Base-by-base conservation (phyloP, 257 asterid genomes). In the Nicotiana undulata region DNA sequence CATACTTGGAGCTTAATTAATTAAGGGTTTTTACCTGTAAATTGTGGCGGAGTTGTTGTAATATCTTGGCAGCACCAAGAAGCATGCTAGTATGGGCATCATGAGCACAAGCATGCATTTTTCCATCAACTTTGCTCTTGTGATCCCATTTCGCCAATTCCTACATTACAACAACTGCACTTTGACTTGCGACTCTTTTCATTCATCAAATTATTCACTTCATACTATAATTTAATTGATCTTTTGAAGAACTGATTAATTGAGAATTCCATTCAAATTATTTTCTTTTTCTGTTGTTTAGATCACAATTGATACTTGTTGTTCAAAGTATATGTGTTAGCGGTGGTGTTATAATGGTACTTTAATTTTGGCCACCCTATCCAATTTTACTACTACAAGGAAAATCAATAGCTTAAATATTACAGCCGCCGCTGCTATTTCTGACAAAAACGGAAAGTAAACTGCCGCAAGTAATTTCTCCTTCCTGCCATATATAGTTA, bases 31-130 rank as follows among this genome's bases (percentile, higher is more conserved):
- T 24, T 32, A 89, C 93, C 89, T 81, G 84, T 59, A 90, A 81
- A 58, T 53, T 29, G 63, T 18, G 37, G 17, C 18, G 67, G 55
- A 82, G 84, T 79, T 79, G 60, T 31, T 82, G 83, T 24, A 85
- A 75, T 53, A 85, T 79, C 40, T 40, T 85, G 18, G 86, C 87
- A 16, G 82, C 84, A 31, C 85, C 86, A 40, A 84, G 84, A 81
- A 84, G 86, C 86, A 84, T 84, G 1, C 77, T 12, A 8, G 84
- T 81, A 81, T 84, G 87, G 13, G 77, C 87, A 81, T 84, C 87
- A 34, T 84, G 87, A 29, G 84, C 87, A 63, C 87, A 84, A 6
- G 87, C 87, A 63, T 84, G 87, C 87, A 84, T 84, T 81, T 84
- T 84, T 3, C 85, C 87, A 22, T 81, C 84, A 44, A 81, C 80